Percentiles rank a stretch among this genome's conserved stretches.
Evolutionary conservation across 164 flowering plant species (phyloP).

Genomic region (Annona squamosa): DNA sequence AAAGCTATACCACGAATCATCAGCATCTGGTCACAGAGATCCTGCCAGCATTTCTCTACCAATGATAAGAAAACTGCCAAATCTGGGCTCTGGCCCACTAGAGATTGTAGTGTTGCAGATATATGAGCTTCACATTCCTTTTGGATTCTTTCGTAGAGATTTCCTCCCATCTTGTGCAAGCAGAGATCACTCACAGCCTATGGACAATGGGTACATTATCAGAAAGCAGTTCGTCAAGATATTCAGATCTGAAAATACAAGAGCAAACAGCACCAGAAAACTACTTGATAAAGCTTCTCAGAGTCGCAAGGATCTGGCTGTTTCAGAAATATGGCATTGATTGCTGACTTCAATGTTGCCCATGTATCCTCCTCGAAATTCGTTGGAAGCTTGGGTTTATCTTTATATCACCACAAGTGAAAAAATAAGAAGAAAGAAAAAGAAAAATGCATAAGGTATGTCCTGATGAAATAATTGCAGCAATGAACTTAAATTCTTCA

Average conservation of each 20-base stretch:
- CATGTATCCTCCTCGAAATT: constrained; percentile 96
- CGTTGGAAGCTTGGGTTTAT: constrained; percentile 72
- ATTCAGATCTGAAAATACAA: constrained; percentile 2
- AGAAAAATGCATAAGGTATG: not conserved
- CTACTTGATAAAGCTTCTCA: constrained; percentile 88
- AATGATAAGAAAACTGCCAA: constrained; percentile 82
- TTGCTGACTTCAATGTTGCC: constrained; percentile 86
- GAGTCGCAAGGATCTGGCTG: constrained; percentile 75
- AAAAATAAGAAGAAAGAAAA: not conserved
- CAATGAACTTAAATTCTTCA: no score
- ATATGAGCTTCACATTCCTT: constrained; percentile 85
- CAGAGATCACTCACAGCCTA: constrained; percentile 94
- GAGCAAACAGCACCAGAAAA: not conserved
- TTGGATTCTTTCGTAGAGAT: constrained; percentile 76
- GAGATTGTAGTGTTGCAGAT: constrained; percentile 52
- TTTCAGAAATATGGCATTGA: constrained; percentile 84
- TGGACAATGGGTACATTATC: constrained; percentile 4
- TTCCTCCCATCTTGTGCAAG: constrained; percentile 89
- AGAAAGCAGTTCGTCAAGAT: not conserved
- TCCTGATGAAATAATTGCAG: not conserved
- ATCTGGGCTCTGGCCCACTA: constrained; percentile 96
- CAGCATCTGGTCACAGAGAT: constrained; percentile 92
- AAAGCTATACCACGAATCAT: constrained; percentile 98
- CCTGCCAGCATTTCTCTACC: constrained; percentile 97
- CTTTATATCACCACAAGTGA: constrained; percentile 29